Base-by-base conservation (phyloP, 371 early-diverging fungal genomes). In the Saksenaea vasiformis region DNA sequence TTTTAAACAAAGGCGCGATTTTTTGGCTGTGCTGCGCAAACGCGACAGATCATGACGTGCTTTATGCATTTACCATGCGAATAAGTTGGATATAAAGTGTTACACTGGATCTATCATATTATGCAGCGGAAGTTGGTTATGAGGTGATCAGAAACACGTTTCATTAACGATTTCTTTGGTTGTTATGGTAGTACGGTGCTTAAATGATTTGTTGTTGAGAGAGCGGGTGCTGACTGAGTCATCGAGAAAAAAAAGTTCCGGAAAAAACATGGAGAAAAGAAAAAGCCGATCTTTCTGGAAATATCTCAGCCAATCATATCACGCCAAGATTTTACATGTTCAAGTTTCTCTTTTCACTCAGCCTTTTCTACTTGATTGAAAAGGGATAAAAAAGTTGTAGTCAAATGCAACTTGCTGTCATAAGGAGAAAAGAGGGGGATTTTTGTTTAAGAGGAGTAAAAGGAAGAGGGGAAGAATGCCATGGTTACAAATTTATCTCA, bases 41-140 rank as follows among this genome's bases (percentile, higher is more conserved):
- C 51, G 51, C 51, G 51, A 47, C 51, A 47, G 24, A 47, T 47
- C 22, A 47, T 47, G 51, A 47, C 51, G 51, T 47, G 51, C 51
- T 47, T 47, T 22, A 47, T 10, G 7, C 8, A 14, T 8, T 44
- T 17, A 14, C 44, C 17, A 44, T n/a, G 10, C 0, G 5, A 47
- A 4, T 9, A 19, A 22, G 2, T 47, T 22, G 10, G n/a, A n/a
- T 39, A 31, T 2, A 31, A 31, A 31, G 31, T 47, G 51, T 47
- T 47, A 47, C 51, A 47, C 51, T 10, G 22, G 22, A n/a, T 47
- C 10, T n/a, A 47, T 17, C 51, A 22, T 22, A 22, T 47, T 47
- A 47, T 47, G 22, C 24, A 47, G 24, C 51, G 10, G 22, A 24
- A 10, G 5, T 22, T 22, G 24, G 19, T 31, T 0, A 47, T 47